These are phyloP conservation scores for Crucibulum laeve DNA, from an alignment of 768 basidiomycete genomes.

Conservation along the genomic window DNA sequence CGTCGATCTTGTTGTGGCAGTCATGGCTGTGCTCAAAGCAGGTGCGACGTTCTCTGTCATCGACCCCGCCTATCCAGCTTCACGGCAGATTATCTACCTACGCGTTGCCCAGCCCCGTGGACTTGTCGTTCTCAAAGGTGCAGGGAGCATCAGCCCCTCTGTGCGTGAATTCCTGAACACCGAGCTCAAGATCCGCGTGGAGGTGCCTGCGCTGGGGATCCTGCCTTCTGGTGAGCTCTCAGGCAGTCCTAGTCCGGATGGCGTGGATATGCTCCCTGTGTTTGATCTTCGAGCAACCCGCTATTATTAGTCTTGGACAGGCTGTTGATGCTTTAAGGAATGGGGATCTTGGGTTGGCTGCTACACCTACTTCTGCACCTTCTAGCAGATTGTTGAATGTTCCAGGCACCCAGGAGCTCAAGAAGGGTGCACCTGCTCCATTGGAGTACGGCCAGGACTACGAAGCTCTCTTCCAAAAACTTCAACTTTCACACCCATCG, in stretches of 20 bases:
- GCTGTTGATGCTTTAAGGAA: slow-evolving; percentile 74
- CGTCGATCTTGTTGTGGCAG: slow-evolving; percentile 94
- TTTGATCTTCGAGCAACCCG: slow-evolving; percentile 88
- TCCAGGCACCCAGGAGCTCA: slow-evolving; percentile 7
- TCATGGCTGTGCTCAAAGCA: slow-evolving; percentile 94
- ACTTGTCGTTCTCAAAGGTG: slow-evolving; percentile 85
- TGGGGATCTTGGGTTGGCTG: slow-evolving; percentile 74
- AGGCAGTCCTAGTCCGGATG: slow-evolving; percentile 49
- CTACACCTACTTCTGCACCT: slow-evolving; percentile 18
- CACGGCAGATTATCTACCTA: slow-evolving; percentile 89
- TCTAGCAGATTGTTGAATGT: slow-evolving; percentile 11
- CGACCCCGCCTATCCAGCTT: slow-evolving; percentile 95
- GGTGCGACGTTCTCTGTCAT: slow-evolving; percentile 98
- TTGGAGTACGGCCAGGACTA: slow-evolving; percentile 81
- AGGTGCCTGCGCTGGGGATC: slow-evolving; percentile 86
- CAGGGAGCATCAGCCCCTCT: slow-evolving; percentile 72
- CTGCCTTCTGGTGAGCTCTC: slow-evolving; percentile 55
- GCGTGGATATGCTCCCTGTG: slow-evolving; percentile 77
- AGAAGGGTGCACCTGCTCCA: slow-evolving; percentile 22
- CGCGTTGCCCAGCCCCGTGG: slow-evolving; percentile 90
- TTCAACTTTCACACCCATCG: slow-evolving; percentile 60
- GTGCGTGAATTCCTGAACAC: slow-evolving; percentile 80
- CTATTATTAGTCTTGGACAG: slow-evolving; percentile 69
- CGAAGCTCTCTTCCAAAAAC: slow-evolving; percentile 49
- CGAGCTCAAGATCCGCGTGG: slow-evolving; percentile 81